phyloP scores from a whole-genome alignment of 345 rosid genomes.

The Xanthoceras sorbifolium region DNA sequence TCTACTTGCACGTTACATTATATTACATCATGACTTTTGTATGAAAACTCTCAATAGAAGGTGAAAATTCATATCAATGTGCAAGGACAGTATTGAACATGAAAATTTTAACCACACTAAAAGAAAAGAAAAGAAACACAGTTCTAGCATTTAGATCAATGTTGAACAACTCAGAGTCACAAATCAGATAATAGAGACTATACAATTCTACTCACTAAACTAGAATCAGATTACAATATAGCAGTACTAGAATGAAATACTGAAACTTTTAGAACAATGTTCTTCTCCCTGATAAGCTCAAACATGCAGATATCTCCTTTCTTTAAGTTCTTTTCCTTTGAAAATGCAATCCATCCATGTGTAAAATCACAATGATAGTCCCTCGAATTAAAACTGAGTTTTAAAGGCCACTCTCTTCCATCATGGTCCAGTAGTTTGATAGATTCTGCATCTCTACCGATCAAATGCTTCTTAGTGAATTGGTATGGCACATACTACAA shows the following conservation, averaged over 20 bases:
- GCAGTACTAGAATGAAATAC: neutral
- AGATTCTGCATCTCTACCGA: neutral
- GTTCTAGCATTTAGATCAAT: too few species aligned
- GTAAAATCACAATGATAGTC: neutral
- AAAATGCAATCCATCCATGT: conserved; percentile 27
- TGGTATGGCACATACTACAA: conserved; percentile 19
- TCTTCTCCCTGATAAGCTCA: neutral
- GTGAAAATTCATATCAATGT: too few species aligned
- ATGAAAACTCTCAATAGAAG: too few species aligned
- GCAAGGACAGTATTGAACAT: too few species aligned
- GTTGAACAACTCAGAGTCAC: too few species aligned
- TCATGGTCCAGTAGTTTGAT: conserved; percentile 30
- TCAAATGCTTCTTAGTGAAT: conserved; percentile 20
- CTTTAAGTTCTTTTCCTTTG: neutral
- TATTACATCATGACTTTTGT: too few species aligned
- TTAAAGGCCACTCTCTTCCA: conserved; percentile 22
- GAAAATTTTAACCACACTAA: too few species aligned
- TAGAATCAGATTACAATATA: conserved; percentile 10
- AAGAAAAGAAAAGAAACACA: too few species aligned
- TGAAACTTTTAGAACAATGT: neutral
- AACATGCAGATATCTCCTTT: neutral
- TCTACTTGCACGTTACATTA: too few species aligned
- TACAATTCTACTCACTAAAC: neutral
- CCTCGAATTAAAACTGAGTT: neutral
- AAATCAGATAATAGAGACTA: too few species aligned